A percentile compares a stretch with the other conserved stretches of the same genome.
phyloP scores from a whole-genome alignment of 164 flowering plant species.

The Vitis labrusca region DNA sequence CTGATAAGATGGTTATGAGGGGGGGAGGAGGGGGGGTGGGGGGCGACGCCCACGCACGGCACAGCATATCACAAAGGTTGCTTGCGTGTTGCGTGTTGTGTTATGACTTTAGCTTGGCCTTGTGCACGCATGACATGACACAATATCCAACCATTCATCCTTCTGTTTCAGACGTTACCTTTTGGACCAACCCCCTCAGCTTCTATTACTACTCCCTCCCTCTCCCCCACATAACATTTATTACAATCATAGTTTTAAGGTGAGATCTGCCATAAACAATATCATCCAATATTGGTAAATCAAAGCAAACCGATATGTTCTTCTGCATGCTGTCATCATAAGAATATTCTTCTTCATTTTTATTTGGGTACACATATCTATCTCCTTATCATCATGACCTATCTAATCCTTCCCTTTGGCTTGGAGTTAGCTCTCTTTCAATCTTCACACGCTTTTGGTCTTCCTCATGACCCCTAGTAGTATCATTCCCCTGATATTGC shows the following conservation, averaged over 20 bases:
- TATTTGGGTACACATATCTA: no score
- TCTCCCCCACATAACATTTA: neutral
- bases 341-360: neutral
- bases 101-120: neutral
- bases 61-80: neutral
- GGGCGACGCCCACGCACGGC: slow-evolving; percentile 3
- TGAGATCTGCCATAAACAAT: neutral
- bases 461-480: no score
- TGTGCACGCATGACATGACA: slow-evolving; percentile 17
- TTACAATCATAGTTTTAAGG: neutral
- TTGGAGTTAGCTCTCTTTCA: no score
- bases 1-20: slow-evolving; percentile 15
- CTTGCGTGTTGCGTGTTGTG: slow-evolving; percentile 17
- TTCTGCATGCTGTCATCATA: neutral
- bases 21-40: neutral
- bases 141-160: slow-evolving; percentile 11
- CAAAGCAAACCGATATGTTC: neutral
- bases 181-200: slow-evolving; percentile 5
- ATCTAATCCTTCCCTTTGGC: no score
- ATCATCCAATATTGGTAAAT: neutral
- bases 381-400: no score
- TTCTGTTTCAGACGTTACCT: slow-evolving; percentile 29
- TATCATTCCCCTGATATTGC: no score
- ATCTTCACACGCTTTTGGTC: no score
- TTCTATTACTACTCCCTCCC: neutral